Evolutionary conservation across 2,329 filamentous ascomycete genomes (phyloP).

Genomic region (Ceratocystis cubensis): DNA sequence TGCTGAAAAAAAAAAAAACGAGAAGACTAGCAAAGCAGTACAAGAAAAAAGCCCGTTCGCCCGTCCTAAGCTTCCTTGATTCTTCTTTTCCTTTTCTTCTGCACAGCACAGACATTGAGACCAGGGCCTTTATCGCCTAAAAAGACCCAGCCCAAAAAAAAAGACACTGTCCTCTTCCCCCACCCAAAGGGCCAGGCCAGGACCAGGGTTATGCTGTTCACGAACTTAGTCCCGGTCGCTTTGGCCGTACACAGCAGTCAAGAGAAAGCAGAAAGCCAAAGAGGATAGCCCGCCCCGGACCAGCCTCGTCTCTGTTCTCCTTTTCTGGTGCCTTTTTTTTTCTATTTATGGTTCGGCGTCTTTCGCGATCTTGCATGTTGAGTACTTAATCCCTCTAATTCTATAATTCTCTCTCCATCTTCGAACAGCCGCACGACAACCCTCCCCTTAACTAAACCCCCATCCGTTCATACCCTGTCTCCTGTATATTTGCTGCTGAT

Average conservation of each 20-base stretch:
- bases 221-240: neutral
- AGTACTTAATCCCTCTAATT: neutral
- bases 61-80: neutral
- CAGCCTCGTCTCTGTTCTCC: neutral
- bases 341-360: neutral
- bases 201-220: neutral
- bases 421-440: neutral
- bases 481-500: neutral
- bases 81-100: conserved; percentile 11
- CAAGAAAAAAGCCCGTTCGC: neutral
- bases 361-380: neutral
- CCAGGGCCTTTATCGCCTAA: neutral
- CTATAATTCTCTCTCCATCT: neutral
- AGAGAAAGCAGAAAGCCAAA: neutral
- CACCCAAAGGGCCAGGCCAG: neutral
- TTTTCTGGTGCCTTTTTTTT: neutral
- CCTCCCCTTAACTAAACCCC: neutral
- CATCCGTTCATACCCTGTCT: neutral
- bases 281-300: neutral
- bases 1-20: neutral
- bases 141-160: neutral
- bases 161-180: neutral
- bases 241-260: neutral
- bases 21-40: neutral
- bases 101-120: conserved; percentile 8